Evolutionary conservation across 352 stramenopile genomes (phyloP).

Genomic region (Phytophthora aleatoria): DNA sequence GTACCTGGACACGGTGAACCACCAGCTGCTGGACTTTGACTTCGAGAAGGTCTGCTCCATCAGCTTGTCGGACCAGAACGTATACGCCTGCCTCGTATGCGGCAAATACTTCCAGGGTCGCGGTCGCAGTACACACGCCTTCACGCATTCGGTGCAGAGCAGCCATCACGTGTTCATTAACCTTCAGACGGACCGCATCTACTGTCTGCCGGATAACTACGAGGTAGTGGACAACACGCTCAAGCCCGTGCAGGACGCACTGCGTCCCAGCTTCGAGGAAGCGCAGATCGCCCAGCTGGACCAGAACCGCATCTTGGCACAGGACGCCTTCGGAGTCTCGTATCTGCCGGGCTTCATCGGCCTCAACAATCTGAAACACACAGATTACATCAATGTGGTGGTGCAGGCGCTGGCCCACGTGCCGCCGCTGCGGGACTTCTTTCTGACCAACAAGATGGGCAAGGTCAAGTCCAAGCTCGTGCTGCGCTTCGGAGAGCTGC

Average conservation of each 20-base stretch:
- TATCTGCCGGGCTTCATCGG: slow-evolving; percentile 98
- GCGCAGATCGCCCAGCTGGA: slow-evolving; percentile 90
- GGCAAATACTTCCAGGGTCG: slow-evolving; percentile 98
- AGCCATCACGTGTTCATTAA: slow-evolving; percentile 99
- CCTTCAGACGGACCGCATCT: slow-evolving; percentile 94
- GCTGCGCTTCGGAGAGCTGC: slow-evolving; percentile 94
- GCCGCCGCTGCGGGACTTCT: slow-evolving; percentile 95
- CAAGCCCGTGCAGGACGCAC: slow-evolving; percentile 93
- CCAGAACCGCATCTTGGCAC: slow-evolving; percentile 88
- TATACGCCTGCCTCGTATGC: slow-evolving; percentile 99
- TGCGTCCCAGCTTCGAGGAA: slow-evolving; percentile 91
- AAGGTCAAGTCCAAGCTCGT: slow-evolving; percentile 87
- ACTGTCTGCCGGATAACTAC: slow-evolving; percentile 98
- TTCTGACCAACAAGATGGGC: slow-evolving; percentile 75
- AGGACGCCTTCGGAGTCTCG: slow-evolving; percentile 95
- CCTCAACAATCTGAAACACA: slow-evolving; percentile 98
- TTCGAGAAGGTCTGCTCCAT: slow-evolving; percentile 98
- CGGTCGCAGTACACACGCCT: slow-evolving; percentile 93
- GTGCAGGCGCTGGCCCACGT: slow-evolving; percentile 97
- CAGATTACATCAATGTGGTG: slow-evolving; percentile 98
- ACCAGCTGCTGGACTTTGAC: slow-evolving; percentile 98
- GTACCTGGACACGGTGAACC: slow-evolving; percentile 98
- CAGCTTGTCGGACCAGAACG: slow-evolving; percentile 96
- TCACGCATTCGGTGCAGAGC: slow-evolving; percentile 96
- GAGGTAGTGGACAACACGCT: slow-evolving; percentile 97